Evolutionary conservation across 1,139 yeast species (phyloP), one percentile per base, ranked within the genome.

Genomic region (Candida gigantensis): DNA sequence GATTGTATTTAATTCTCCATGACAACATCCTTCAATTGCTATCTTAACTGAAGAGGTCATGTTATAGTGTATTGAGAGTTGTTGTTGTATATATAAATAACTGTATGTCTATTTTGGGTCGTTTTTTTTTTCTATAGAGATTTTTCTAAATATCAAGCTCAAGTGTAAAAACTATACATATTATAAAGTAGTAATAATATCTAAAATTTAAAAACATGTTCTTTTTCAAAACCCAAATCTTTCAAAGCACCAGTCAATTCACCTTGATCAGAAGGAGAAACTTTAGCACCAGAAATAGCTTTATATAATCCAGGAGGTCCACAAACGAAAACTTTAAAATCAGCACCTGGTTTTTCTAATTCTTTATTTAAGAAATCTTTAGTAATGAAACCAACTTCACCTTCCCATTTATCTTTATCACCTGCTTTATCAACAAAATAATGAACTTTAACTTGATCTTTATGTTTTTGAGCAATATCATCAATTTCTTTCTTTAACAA

Each of bases 1-100:
- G 3, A 90, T 83, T 8, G 55, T 51, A 44, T 79, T 65, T 28
- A 92, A 71, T 43, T 80, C 81, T 2, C 98, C 97, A 58, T 92
- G 99, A 46, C 96, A 82, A 57, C 99, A 92, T 13, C 99, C 99
- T 52, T 87, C 92, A 0, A 89, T 73, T 5, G 95, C 96, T 10
- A 89, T 36, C 24, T 37, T 45, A 7, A 47, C 32, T 3, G 25
- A n/a, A 16, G 6, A 10, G 5, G 20, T 9, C 32, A 30, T 30
- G n/a, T n/a, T n/a, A n/a, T n/a, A n/a, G n/a, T n/a, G n/a, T n/a
- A n/a, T n/a, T n/a, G n/a, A n/a, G n/a, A n/a, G n/a, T n/a, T n/a
- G n/a, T n/a, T 30, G 23, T 15, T 3, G 5, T 24, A 29, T 9
- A 12, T 14, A 13, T 8, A 23, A 3, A 14, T 21, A 18, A 7